Evolutionary conservation across 2,329 filamentous ascomycete species (phyloP).

Genomic region (Aureobasidium sp.): DNA sequence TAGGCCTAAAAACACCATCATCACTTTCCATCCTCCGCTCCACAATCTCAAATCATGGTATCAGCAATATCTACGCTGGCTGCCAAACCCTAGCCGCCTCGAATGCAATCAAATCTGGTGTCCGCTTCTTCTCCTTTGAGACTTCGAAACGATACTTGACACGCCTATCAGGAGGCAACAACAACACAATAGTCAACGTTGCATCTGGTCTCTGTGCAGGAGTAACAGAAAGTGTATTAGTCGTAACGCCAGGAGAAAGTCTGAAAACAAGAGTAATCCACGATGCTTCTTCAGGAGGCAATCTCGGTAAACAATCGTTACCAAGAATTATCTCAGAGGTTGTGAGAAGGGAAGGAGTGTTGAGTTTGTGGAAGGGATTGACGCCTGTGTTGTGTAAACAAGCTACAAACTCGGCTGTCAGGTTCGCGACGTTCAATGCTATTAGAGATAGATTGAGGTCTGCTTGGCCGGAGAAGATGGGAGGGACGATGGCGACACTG

Average conservation of each 20-base stretch:
- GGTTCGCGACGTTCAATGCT: constrained; percentile 19
- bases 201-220: constrained; percentile 20
- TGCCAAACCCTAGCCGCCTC: not conserved
- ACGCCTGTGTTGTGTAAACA: constrained; percentile 19
- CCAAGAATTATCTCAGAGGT: constrained; percentile 8
- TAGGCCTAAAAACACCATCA: not conserved
- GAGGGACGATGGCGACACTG: constrained; percentile 11
- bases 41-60: not conserved
- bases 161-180: not conserved
- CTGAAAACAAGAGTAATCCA: constrained; percentile 23
- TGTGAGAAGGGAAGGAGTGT: constrained; percentile 12
- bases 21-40: constrained; percentile 4
- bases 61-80: constrained; percentile 8
- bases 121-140: constrained; percentile 22
- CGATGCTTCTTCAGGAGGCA: constrained; percentile 16
- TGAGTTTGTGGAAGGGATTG: constrained; percentile 17
- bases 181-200: constrained; percentile 18
- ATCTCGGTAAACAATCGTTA: not conserved
- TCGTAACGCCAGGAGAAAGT: constrained; percentile 23
- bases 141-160: constrained; percentile 13
- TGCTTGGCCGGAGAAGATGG: constrained; percentile 1
- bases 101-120: constrained; percentile 15
- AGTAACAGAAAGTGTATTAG: constrained; percentile 17
- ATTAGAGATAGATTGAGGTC: constrained; percentile 15
- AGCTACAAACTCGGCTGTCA: constrained; percentile 18